Percentiles rank a stretch among this genome's conserved stretches.
These are phyloP conservation scores for Alternaria sp. DNA, from an alignment of 2,329 filamentous ascomycete species.

Conservation along the genomic window DNA sequence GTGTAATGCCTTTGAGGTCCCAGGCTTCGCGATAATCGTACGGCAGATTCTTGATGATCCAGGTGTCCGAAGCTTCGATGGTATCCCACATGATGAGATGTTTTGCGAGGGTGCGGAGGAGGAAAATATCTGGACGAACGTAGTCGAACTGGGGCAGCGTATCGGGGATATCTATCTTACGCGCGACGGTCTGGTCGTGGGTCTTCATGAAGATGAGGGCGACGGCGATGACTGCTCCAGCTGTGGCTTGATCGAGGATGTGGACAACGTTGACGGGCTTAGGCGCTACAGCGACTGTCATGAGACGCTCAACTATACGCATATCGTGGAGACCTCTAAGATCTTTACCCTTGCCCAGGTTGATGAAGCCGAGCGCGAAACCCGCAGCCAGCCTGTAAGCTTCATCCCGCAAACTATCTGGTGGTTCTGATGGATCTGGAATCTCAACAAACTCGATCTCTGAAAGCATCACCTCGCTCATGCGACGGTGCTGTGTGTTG, in stretches of 20 bases:
- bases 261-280: conserved; percentile 94
- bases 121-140: conserved; percentile 88
- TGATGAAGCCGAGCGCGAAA: conserved; percentile 92
- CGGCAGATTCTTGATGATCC: conserved; percentile 79
- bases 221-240: conserved; percentile 89
- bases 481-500: conserved; percentile 93
- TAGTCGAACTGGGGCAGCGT: conserved; percentile 94
- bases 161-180: conserved; percentile 91
- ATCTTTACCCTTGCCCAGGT: conserved; percentile 88
- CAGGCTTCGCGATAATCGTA: conserved; percentile 68
- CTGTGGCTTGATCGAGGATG: conserved; percentile 88
- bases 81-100: conserved; percentile 92
- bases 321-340: conserved; percentile 91
- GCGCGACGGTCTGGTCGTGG: conserved; percentile 82
- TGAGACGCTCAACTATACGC: conserved; percentile 85
- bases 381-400: conserved; percentile 96
- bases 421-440: conserved; percentile 70
- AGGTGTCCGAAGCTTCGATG: conserved; percentile 74
- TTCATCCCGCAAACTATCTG: conserved; percentile 86
- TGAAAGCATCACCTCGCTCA: conserved; percentile 99
- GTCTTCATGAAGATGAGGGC: conserved; percentile 97
- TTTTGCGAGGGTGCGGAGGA: conserved; percentile 85
- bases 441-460: conserved; percentile 90
- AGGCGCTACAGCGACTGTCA: conserved; percentile 83
- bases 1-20: conserved; percentile 64